phyloP scores from a whole-genome alignment of 495 filamentous ascomycete genomes.

The Penicillium bialowiezense region DNA sequence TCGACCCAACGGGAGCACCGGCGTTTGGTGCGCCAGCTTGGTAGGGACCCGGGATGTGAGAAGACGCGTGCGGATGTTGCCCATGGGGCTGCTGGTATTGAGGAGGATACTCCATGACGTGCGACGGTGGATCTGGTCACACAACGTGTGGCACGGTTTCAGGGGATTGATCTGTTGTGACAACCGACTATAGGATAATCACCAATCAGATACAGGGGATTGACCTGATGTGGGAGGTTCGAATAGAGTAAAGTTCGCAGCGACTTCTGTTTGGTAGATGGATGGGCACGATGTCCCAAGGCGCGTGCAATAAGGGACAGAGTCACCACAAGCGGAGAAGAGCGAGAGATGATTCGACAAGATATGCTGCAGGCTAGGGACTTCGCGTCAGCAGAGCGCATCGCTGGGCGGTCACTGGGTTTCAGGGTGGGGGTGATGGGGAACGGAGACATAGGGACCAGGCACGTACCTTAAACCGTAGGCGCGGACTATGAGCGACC shows the following conservation, averaged over 20 bases:
- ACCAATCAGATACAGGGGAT: slow-evolving; percentile 16
- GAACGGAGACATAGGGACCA: slow-evolving; percentile 22
- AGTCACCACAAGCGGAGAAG: slow-evolving; percentile 25
- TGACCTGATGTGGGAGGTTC: slow-evolving; percentile 7
- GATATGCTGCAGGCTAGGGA: slow-evolving; percentile 37
- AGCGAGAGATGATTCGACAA: slow-evolving; percentile 44
- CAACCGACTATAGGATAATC: slow-evolving; percentile 9
- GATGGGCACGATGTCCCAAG: slow-evolving; percentile 24
- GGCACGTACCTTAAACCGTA: slow-evolving; percentile 35
- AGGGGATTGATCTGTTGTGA: slow-evolving; percentile 22
- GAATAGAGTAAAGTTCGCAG: slow-evolving; percentile 8
- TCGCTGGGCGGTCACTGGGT: slow-evolving; percentile 45
- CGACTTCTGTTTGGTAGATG: slow-evolving; percentile 28
- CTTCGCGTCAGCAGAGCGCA: slow-evolving; percentile 47
- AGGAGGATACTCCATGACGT: slow-evolving; percentile 53
- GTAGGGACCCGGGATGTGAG: slow-evolving; percentile 50
- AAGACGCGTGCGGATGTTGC: slow-evolving; percentile 51
- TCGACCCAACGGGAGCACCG: slow-evolving; percentile 44
- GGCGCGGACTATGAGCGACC: slow-evolving; percentile 7
- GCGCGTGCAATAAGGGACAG: slow-evolving; percentile 25
- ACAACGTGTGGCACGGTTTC: slow-evolving; percentile 23
- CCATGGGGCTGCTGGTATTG: slow-evolving; percentile 56
- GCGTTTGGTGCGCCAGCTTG: slow-evolving; percentile 46
- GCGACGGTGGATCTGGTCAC: slow-evolving; percentile 29
- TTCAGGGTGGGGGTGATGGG: slow-evolving; percentile 25